Evolutionary conservation across 192 early-diverging fungal species (phyloP).

Genomic region (Ambispora gerdemannii): DNA sequence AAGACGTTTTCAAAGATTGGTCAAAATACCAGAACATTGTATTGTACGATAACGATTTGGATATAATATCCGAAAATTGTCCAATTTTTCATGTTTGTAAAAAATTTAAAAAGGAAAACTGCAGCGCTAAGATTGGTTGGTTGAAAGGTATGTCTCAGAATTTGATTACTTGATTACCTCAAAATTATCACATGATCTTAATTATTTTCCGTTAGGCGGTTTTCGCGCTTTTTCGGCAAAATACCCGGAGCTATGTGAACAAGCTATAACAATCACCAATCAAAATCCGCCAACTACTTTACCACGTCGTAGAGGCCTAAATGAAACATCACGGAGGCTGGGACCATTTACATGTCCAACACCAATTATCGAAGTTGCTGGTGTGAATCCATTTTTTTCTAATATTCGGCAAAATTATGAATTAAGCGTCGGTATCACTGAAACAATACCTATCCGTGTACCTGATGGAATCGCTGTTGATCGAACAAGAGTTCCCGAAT

Average conservation of each 20-base stretch:
- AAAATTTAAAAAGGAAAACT: constrained; percentile 60
- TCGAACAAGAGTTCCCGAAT: constrained; percentile 32
- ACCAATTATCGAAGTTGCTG: constrained; percentile 54
- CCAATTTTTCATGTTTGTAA: constrained; percentile 51
- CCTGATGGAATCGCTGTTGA: constrained; percentile 42
- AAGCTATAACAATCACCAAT: neutral
- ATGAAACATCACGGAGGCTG: constrained; percentile 14
- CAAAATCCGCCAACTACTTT: constrained; percentile 1
- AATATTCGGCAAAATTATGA: constrained; percentile 63
- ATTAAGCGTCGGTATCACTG: constrained; percentile 50
- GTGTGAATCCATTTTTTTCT: constrained; percentile 59
- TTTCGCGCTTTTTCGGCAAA: constrained; percentile 38
- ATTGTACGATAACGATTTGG: constrained; percentile 62
- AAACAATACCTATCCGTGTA: constrained; percentile 52
- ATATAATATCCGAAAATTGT: constrained; percentile 46
- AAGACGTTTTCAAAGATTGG: constrained; percentile 51
- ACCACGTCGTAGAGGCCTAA: neutral
- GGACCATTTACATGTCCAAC: constrained; percentile 53
- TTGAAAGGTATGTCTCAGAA: constrained; percentile 41
- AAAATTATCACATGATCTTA: neutral
- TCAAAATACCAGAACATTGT: constrained; percentile 56
- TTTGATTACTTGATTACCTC: neutral
- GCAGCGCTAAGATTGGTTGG: constrained; percentile 42
- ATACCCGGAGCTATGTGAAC: constrained; percentile 34
- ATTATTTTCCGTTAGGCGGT: constrained; percentile 41